These are phyloP conservation scores for Vitis rupestris DNA, from an alignment of 164 flowering plant species.

Conservation along the genomic window DNA sequence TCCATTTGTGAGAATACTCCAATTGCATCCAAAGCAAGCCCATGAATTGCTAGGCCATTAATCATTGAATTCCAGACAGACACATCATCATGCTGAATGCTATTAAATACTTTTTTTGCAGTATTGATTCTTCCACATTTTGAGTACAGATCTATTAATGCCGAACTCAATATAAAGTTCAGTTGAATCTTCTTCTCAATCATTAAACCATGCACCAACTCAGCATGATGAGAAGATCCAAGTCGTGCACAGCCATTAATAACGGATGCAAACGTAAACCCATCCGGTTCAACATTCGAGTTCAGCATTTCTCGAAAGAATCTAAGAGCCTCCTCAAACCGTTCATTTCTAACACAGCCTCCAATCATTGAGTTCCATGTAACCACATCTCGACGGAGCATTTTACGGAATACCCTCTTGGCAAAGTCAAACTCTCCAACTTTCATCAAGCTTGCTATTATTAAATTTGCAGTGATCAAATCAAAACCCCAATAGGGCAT, in stretches of 20 bases:
- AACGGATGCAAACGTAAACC: slow-evolving; percentile 60
- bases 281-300: slow-evolving; percentile 42
- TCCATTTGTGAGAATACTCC: slow-evolving; percentile 47
- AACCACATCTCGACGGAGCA: slow-evolving; percentile 43
- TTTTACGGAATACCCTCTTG: slow-evolving; percentile 38
- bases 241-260: slow-evolving; percentile 56
- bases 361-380: slow-evolving; percentile 71
- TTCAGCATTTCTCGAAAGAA: slow-evolving; percentile 31
- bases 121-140: slow-evolving; percentile 65
- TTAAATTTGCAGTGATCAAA: slow-evolving; percentile 33
- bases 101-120: slow-evolving; percentile 51
- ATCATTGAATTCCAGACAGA: slow-evolving; percentile 82
- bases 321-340: slow-evolving; percentile 43
- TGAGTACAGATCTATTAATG: slow-evolving; percentile 74
- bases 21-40: slow-evolving; percentile 67
- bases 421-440: slow-evolving; percentile 51
- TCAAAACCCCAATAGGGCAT: slow-evolving; percentile 20
- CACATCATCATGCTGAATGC: slow-evolving; percentile 33
- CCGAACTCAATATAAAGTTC: slow-evolving; percentile 51
- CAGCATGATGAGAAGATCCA: slow-evolving; percentile 55
- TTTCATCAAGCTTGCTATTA: slow-evolving; percentile 42
- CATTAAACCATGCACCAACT: slow-evolving; percentile 56
- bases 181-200: slow-evolving; percentile 37
- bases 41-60: slow-evolving; percentile 72
- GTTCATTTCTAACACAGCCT: slow-evolving; percentile 48